These are phyloP conservation scores for Microcyclospora tardicrescens DNA, from an alignment of 2,329 filamentous ascomycete species.

Conservation along the genomic window DNA sequence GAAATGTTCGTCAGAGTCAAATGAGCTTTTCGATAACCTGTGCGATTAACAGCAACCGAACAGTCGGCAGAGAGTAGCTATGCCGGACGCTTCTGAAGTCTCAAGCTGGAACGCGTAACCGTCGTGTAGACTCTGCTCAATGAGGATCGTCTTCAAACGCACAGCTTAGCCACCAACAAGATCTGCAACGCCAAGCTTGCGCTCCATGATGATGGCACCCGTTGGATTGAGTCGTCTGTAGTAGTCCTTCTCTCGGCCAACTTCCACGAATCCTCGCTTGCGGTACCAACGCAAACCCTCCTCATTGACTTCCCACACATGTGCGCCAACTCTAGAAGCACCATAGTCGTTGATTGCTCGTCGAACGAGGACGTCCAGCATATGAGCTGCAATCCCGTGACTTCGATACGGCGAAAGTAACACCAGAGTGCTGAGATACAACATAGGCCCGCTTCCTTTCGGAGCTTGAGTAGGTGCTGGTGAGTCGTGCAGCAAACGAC, in stretches of 20 bases:
- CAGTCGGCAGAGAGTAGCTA: too few relatives aligned
- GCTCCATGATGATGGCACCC: constrained; percentile 39
- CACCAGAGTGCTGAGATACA: constrained; percentile 51
- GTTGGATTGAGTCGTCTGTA: constrained; percentile 46
- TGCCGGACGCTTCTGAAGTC: too few relatives aligned
- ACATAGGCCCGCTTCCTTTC: constrained; percentile 17
- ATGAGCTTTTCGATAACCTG: too few relatives aligned
- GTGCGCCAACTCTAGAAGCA: constrained; percentile 42
- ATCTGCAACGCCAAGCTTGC: constrained; percentile 25
- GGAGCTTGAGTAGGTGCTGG: constrained; percentile 1
- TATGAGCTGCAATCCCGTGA: constrained; percentile 43
- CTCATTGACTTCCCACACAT: constrained; percentile 51
- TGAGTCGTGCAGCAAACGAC: constrained; percentile 27
- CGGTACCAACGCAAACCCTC: constrained; percentile 49
- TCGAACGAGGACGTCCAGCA: constrained; percentile 31
- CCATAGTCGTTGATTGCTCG: constrained; percentile 35
- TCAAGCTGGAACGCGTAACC: too few relatives aligned
- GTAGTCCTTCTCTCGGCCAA: constrained; percentile 41
- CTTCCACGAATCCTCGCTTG: constrained; percentile 43
- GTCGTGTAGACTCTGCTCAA: too few relatives aligned
- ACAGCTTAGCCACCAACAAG: not conserved
- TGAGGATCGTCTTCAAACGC: too few relatives aligned
- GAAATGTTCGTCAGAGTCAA: too few relatives aligned
- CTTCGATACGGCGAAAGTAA: constrained; percentile 47
- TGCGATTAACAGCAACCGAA: too few relatives aligned